These are phyloP conservation scores for Clarireedia homoeocarpa DNA, from an alignment of 2,329 filamentous ascomycete species.

Conservation along the genomic window DNA sequence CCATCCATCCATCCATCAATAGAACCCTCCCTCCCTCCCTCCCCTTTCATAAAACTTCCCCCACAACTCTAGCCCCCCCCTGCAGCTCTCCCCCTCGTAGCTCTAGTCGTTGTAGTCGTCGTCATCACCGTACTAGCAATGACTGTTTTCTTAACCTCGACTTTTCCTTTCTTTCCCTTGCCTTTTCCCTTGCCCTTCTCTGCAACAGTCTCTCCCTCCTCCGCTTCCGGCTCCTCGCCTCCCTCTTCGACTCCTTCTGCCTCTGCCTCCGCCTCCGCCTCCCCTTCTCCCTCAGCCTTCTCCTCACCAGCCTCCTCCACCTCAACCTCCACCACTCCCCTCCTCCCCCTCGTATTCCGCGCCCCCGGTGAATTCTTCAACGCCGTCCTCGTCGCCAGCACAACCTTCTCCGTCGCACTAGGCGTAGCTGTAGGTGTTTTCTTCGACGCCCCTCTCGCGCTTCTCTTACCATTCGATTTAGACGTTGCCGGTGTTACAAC, in stretches of 20 bases:
- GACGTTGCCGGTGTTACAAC: slow-evolving; percentile 9
- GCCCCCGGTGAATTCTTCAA: neutral
- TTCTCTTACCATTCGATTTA: slow-evolving; percentile 8
- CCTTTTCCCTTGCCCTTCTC: neutral
- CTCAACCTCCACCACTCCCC: neutral
- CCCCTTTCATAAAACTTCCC: too few species aligned
- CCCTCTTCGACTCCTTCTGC: slow-evolving; percentile 1
- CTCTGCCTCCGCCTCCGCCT: neutral
- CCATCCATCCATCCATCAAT: too few species aligned
- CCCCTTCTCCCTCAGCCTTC: neutral
- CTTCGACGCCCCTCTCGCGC: neutral
- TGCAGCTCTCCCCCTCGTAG: too few species aligned
- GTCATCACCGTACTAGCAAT: neutral
- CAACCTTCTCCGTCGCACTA: slow-evolving; percentile 6
- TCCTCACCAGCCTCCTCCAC: neutral
- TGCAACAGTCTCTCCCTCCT: neutral
- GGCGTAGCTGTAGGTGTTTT: slow-evolving; percentile 3
- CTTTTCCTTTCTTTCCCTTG: neutral
- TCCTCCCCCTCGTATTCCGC: slow-evolving; percentile 1
- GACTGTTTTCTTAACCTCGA: neutral
- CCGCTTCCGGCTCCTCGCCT: neutral
- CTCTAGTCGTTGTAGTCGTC: neutral
- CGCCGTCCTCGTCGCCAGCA: neutral
- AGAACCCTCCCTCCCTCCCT: too few species aligned
- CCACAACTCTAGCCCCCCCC: too few species aligned